A percentile compares a stretch with the other conserved stretches of the same genome.
Evolutionary conservation across 352 stramenopile species (phyloP).

Genomic region (Pythium dissotocum): DNA sequence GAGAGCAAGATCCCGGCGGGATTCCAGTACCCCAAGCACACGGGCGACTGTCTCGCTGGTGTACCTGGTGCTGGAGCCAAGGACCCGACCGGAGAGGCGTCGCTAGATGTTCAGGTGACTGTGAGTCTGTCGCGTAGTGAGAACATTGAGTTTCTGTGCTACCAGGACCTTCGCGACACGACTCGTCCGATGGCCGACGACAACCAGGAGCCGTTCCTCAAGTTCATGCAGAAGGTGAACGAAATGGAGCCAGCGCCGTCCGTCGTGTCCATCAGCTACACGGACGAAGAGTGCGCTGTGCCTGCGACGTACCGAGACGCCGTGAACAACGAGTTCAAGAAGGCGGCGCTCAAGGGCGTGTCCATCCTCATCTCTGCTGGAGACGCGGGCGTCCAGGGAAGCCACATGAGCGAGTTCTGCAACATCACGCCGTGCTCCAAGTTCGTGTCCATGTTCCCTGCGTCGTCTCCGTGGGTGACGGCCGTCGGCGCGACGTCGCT

Average conservation of each 20-base stretch:
- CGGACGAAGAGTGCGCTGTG: slow-evolving; percentile 77
- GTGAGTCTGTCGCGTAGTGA: slow-evolving; percentile 46
- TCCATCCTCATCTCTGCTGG: slow-evolving; percentile 70
- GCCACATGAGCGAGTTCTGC: slow-evolving; percentile 53
- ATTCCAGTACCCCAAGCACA: slow-evolving; percentile 25
- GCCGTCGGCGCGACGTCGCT: slow-evolving; percentile 65
- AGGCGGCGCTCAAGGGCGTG: slow-evolving; percentile 63
- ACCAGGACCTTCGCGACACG: slow-evolving; percentile 51
- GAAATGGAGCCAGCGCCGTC: slow-evolving; percentile 55
- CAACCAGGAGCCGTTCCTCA: slow-evolving; percentile 82
- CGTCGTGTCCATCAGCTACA: slow-evolving; percentile 83
- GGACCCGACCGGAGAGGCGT: slow-evolving; percentile 57
- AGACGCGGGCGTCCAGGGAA: slow-evolving; percentile 60
- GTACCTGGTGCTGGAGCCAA: not conserved
- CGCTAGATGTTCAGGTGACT: slow-evolving; percentile 67
- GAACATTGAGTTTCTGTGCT: slow-evolving; percentile 62
- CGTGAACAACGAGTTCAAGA: slow-evolving; percentile 77
- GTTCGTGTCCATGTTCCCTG: slow-evolving; percentile 69
- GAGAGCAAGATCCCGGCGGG: slow-evolving; percentile 19
- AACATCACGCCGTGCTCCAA: slow-evolving; percentile 38
- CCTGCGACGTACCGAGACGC: slow-evolving; percentile 51
- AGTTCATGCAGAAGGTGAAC: slow-evolving; percentile 73
- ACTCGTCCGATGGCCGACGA: slow-evolving; percentile 47
- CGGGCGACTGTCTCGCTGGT: slow-evolving; percentile 43
- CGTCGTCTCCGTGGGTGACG: slow-evolving; percentile 75